Evolutionary conservation across 2,329 filamentous ascomycete species (phyloP).

Genomic region (Fusarium subtropicale): DNA sequence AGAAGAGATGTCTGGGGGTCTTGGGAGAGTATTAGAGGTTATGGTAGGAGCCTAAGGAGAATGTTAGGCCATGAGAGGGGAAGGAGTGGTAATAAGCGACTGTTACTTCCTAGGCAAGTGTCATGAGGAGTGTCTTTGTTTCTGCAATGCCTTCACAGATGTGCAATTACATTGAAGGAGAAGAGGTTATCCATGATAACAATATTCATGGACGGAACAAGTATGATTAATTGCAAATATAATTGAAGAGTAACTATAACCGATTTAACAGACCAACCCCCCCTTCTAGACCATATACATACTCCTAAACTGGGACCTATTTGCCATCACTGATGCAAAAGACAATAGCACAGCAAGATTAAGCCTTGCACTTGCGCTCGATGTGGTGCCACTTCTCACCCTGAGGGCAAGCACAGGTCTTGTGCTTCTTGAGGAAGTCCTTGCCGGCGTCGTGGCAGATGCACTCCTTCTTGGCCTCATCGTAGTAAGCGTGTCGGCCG

Average conservation of each 20-base stretch:
- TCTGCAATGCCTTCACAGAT: too few species aligned
- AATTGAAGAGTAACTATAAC: not conserved
- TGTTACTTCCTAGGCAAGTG: too few species aligned
- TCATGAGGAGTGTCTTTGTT: too few species aligned
- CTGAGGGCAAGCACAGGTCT: constrained; percentile 30
- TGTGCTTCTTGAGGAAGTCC: constrained; percentile 13
- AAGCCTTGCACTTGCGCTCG: constrained; percentile 12
- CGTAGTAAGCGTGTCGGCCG: constrained; percentile 17
- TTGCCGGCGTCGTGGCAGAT: constrained; percentile 28
- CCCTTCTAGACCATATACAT: not conserved
- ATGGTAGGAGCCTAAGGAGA: too few species aligned
- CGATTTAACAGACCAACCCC: not conserved
- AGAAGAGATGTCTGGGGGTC: too few species aligned
- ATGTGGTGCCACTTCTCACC: constrained; percentile 30
- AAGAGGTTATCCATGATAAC: too few species aligned
- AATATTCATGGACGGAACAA: not conserved
- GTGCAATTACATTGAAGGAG: too few species aligned
- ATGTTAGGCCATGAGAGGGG: too few species aligned
- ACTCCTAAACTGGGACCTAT: too few species aligned
- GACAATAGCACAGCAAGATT: not conserved
- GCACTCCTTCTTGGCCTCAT: constrained; percentile 5
- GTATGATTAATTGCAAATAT: not conserved
- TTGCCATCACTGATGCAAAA: not conserved
- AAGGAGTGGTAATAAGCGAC: too few species aligned
- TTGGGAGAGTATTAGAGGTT: too few species aligned